phyloP scores from a whole-genome alignment of 352 stramenopile species.

The Heterotrichella gracilis region DNA sequence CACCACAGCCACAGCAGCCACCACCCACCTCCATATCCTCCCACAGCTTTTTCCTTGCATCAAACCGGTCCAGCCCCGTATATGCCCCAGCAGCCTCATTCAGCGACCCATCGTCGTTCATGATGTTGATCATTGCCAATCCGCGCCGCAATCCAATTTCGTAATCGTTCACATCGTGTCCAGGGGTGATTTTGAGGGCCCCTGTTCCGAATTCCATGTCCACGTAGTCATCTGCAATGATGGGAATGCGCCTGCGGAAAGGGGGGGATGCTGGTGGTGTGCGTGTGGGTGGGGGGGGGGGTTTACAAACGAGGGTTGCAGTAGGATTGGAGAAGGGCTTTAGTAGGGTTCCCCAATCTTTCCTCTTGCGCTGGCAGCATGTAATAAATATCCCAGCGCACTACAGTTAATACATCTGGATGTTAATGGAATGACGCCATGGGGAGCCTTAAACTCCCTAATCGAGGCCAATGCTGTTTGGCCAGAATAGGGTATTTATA shows the following conservation, averaged over 20 bases:
- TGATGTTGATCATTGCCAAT: slow-evolving; percentile 47
- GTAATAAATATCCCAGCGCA: too few species aligned
- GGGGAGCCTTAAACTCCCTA: too few species aligned
- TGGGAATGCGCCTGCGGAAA: slow-evolving; percentile 34
- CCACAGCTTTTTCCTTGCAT: slow-evolving; percentile 39
- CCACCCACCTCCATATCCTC: slow-evolving; percentile 15
- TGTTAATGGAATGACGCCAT: too few species aligned
- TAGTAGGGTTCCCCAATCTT: too few species aligned
- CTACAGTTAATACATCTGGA: too few species aligned
- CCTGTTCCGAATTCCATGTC: slow-evolving; percentile 47
- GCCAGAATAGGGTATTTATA: too few species aligned
- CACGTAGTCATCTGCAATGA: slow-evolving; percentile 50
- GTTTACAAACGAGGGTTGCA: too few species aligned
- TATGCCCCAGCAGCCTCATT: slow-evolving; percentile 23
- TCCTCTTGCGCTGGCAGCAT: too few species aligned
- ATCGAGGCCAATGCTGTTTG: too few species aligned
- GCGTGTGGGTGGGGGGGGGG: too few species aligned
- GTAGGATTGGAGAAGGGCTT: too few species aligned
- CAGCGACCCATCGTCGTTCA: slow-evolving; percentile 40
- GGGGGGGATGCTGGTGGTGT: too few species aligned
- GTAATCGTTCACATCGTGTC: slow-evolving; percentile 96
- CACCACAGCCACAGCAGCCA: slow-evolving; percentile 16
- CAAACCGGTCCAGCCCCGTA: slow-evolving; percentile 44
- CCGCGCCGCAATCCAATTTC: slow-evolving; percentile 71
- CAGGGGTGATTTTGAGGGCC: slow-evolving; percentile 92